Evolutionary conservation across 345 rosid species (phyloP).

Genomic region (Syzygium jambos): DNA sequence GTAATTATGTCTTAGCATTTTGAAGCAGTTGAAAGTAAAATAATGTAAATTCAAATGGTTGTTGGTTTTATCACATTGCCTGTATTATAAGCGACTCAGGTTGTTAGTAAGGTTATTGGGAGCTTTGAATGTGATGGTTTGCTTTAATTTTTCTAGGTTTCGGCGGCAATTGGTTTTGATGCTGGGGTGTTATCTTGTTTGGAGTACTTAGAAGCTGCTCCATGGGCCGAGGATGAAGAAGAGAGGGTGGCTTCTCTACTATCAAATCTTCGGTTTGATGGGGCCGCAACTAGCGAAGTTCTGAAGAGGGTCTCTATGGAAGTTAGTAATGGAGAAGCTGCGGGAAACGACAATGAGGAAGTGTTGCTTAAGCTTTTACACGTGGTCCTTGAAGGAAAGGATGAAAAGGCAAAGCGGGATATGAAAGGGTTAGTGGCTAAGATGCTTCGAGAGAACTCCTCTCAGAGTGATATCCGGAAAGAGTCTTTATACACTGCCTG

Average conservation of each 20-base stretch:
- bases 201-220: conserved; percentile 98
- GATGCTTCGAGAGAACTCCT: conserved; percentile 94
- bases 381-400: conserved; percentile 94
- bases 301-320: conserved; percentile 86
- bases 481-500: conserved; percentile 86
- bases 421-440: conserved; percentile 89
- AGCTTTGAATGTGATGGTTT: background rate
- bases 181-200: conserved; percentile 93
- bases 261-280: conserved; percentile 83
- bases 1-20: background rate
- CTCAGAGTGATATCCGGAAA: conserved; percentile 77
- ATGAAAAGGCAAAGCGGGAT: conserved; percentile 96
- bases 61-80: background rate
- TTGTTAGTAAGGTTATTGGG: background rate
- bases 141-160: conserved; percentile 50
- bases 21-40: background rate
- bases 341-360: conserved; percentile 45
- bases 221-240: conserved; percentile 99
- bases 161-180: conserved; percentile 93
- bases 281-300: conserved; percentile 90
- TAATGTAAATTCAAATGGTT: background rate
- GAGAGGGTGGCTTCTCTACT: conserved; percentile 76
- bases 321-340: conserved; percentile 42
- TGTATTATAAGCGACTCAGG: background rate
- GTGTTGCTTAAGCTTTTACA: conserved; percentile 81